Evolutionary conservation across 495 filamentous ascomycete genomes (phyloP).

Genomic region (Penicillium soppii): DNA sequence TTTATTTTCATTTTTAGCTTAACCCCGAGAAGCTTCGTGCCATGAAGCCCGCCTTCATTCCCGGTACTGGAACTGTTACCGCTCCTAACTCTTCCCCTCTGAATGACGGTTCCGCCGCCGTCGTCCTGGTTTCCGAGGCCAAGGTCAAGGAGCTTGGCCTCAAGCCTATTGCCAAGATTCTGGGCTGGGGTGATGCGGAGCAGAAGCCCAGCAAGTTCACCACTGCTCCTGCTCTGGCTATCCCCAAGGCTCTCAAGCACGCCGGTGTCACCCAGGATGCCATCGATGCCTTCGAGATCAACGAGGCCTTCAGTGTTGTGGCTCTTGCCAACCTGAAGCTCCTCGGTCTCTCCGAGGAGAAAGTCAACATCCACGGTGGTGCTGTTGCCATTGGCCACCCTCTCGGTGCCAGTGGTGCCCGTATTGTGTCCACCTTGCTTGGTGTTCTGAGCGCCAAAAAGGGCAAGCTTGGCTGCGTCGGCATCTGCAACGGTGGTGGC

Average conservation of each 20-base stretch:
- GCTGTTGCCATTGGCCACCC: slow-evolving; percentile 96
- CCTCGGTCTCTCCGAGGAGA: slow-evolving; percentile 71
- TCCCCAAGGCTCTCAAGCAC: slow-evolving; percentile 94
- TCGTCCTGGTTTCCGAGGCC: slow-evolving; percentile 87
- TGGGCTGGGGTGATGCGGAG: slow-evolving; percentile 93
- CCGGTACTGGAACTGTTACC: slow-evolving; percentile 81
- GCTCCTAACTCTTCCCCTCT: slow-evolving; percentile 97
- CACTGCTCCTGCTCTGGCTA: slow-evolving; percentile 88
- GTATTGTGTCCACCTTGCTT: slow-evolving; percentile 88
- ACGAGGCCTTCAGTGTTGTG: slow-evolving; percentile 97
- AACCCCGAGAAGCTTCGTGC: slow-evolving; percentile 86
- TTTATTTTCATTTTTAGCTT: slow-evolving; percentile 48
- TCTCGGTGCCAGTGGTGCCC: slow-evolving; percentile 87
- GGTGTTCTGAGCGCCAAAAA: slow-evolving; percentile 86
- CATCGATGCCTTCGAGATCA: slow-evolving; percentile 96
- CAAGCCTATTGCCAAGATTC: slow-evolving; percentile 90
- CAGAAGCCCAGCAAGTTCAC: slow-evolving; percentile 92
- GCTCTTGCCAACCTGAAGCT: slow-evolving; percentile 94
- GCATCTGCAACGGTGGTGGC: slow-evolving; percentile 97
- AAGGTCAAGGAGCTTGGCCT: slow-evolving; percentile 85
- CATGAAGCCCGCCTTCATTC: slow-evolving; percentile 82
- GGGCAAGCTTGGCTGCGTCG: slow-evolving; percentile 88
- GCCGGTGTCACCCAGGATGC: slow-evolving; percentile 71
- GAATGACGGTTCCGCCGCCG: slow-evolving; percentile 87
- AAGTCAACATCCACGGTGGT: slow-evolving; percentile 94